Conservation (phyloP, 2,329 filamentous ascomycete species). For the Claviceps purpurea region DNA sequence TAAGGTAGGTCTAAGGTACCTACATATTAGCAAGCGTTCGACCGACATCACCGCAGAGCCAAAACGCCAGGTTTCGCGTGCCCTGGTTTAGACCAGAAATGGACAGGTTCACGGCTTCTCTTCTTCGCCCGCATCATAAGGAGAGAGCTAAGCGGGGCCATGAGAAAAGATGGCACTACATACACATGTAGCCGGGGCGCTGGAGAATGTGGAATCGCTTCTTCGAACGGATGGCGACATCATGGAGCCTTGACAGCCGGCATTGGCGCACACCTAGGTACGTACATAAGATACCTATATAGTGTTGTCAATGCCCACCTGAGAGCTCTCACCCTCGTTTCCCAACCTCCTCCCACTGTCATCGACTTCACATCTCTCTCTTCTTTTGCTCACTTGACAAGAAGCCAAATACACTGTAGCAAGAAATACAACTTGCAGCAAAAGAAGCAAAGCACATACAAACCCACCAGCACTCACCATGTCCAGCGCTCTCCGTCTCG, state of each 20-base stretch:
- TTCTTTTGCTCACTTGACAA: not conserved
- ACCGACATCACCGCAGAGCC: no score
- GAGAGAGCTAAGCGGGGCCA: no score
- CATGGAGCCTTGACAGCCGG: not conserved
- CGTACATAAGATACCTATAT: no score
- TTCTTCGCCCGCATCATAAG: no score
- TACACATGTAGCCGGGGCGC: not conserved
- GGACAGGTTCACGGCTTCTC: no score
- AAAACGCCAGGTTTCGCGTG: no score
- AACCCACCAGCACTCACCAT: conserved; percentile 17
- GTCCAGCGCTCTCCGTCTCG: conserved; percentile 42
- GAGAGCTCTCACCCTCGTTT: not conserved
- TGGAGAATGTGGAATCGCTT: not conserved
- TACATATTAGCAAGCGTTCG: no score
- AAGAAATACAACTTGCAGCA: not conserved
- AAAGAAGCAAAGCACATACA: not conserved
- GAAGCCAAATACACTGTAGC: not conserved
- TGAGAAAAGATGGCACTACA: no score
- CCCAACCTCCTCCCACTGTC: not conserved
- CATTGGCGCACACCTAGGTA: not conserved
- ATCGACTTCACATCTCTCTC: not conserved
- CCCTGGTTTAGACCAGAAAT: no score
- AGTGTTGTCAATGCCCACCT: not conserved
- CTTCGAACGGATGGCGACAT: not conserved
- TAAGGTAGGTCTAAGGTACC: no score